A percentile compares a stretch with the other conserved stretches of the same genome.
Evolutionary conservation across 2,329 filamentous ascomycete species (phyloP).

Genomic region (Stachybotrys chlorohalonatus): DNA sequence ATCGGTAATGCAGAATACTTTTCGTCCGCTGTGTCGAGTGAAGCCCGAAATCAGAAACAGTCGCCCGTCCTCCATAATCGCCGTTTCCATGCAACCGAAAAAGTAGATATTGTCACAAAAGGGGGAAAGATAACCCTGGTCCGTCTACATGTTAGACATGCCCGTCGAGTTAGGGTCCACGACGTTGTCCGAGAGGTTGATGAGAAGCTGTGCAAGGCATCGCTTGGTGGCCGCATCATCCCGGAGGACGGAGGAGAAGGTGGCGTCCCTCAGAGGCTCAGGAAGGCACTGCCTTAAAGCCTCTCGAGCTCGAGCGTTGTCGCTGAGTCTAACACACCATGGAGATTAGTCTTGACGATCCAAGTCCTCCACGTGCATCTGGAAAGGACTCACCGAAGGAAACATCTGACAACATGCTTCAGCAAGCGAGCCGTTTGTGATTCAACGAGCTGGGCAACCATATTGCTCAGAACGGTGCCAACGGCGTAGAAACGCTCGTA

Average conservation of each 20-base stretch:
- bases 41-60: constrained; percentile 14
- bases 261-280: constrained; percentile 96
- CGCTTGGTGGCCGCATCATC: constrained; percentile 97
- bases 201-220: constrained; percentile 91
- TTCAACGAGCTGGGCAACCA: constrained; percentile 96
- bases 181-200: constrained; percentile 90
- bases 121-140: constrained; percentile 5
- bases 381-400: constrained; percentile 62
- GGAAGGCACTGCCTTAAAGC: constrained; percentile 92
- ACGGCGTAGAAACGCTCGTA: constrained; percentile 98
- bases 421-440: constrained; percentile 92
- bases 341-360: constrained; percentile 7
- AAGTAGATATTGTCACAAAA: constrained; percentile 14
- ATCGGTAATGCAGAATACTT: constrained; percentile 23
- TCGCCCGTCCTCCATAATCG: constrained; percentile 13
- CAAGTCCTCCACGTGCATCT: background rate
- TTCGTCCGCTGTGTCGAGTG: constrained; percentile 5
- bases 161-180: constrained; percentile 35
- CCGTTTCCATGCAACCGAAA: constrained; percentile 16
- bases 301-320: constrained; percentile 92
- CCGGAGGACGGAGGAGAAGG: constrained; percentile 90
- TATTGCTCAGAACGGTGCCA: constrained; percentile 93
- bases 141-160: constrained; percentile 22
- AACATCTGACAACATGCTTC: constrained; percentile 96
- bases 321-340: constrained; percentile 58